Evolutionary conservation across 495 filamentous ascomycete genomes (phyloP), one percentile per base, ranked within the genome.

Genomic region (Hyaloscypha bicolor): DNA sequence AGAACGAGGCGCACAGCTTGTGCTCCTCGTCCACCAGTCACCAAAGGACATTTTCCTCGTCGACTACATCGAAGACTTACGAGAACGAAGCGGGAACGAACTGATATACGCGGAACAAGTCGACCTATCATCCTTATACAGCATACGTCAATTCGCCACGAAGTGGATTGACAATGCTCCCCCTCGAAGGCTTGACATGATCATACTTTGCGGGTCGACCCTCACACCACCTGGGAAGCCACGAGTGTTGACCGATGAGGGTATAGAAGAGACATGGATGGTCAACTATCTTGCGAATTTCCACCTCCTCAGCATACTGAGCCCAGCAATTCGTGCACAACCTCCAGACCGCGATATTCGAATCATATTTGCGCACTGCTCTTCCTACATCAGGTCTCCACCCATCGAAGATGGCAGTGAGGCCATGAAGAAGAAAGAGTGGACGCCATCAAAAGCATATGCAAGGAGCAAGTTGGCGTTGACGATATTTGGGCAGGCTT

Each of bases 141-240:
- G 90, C 67, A 88, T 99, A 64, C 91, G 95, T 30, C 82, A 88
- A 65, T 99, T 99, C 74, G 95, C 95, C n/a, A 99, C 95, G 3
- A 93, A 93, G 79, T 99, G 96, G 93, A 91, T 98, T 71, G 94
- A 99, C 77, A 99, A 98, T 75, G 86, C 88, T 32, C 94, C 96
- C 0, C 91, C 93, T 25, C 87, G 95, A 45, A 86, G 95, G n/a
- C 81, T 99, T 5, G 95, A 99, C 76, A 93, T 94, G 88, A 79
- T 99, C 29, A 87, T 99, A 55, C 83, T 97, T 21, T 96, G 93
- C 76, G 95, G 87, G 4, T 88, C 88, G 42, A 89, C 89, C 1
- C 77, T 91, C 51, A 94, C 91, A 0, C 86, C 93, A 1, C 85
- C 81, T 3, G 86, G 85, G 9, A 77, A 80, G 22, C 74, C 80